phyloP scores from a whole-genome alignment of 2,329 filamentous ascomycete species.

The Colletotrichum australisinense region DNA sequence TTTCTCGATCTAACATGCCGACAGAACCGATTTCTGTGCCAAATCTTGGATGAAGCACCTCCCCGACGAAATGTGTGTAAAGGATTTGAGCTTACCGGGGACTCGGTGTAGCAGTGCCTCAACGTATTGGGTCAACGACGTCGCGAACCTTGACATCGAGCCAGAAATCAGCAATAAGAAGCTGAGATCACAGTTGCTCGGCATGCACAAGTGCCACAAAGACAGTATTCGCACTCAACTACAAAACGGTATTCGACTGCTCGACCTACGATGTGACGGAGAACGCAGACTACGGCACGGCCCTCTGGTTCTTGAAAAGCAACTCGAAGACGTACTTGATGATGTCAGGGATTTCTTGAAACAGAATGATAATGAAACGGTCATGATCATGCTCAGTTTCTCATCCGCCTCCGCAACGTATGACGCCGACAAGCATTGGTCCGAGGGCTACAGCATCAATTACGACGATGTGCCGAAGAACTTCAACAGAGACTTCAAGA shows the following conservation, averaged over 20 bases:
- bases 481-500: conserved; percentile 1
- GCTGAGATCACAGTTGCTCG: neutral
- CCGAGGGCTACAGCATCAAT: neutral
- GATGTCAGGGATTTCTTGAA: neutral
- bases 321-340: neutral
- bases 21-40: neutral
- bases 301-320: neutral
- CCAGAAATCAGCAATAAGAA: neutral
- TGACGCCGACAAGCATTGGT: neutral
- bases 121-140: neutral
- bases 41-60: conserved; percentile 15
- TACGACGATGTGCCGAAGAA: neutral
- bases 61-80: neutral
- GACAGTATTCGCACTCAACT: neutral
- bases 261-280: conserved; percentile 3
- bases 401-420: neutral
- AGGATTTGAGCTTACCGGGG: conserved; percentile 8
- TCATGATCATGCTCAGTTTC: conserved; percentile 8
- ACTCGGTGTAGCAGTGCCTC: conserved; percentile 15
- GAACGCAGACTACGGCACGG: neutral
- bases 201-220: conserved; percentile 11
- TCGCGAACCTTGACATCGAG: neutral
- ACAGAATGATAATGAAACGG: neutral
- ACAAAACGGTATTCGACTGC: neutral
- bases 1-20: neutral